Base-by-base conservation (phyloP, 306 rosid genomes). In the Gastrolobium villosum region DNA sequence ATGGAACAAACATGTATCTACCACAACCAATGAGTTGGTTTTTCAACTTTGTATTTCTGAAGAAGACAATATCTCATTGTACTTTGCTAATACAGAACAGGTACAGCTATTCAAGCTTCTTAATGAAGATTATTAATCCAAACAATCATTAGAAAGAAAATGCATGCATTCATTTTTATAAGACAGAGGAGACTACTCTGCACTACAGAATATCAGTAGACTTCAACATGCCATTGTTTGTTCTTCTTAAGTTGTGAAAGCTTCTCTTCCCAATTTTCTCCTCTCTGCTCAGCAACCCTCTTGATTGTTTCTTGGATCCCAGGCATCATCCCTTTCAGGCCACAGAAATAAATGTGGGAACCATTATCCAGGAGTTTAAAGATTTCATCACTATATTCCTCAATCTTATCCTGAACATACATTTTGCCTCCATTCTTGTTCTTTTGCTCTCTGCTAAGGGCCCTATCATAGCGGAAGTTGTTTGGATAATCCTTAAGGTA, bases 181-280 rank as follows among this genome's bases (percentile, higher is more conserved):
- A 53, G 71, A 59, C 4, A 11, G 44, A 41, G 11, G 13, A 26
- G 31, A 54, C 41, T 46, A 30, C 39, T 63, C 63, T 43, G 77
- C 46, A 69, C 41, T 64, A 11, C 48, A 74, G 5, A 28, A 57
- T 41, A 81, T 94, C 88, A 95, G 72, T 95, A 95, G 32, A 95
- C 99, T 80, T 95, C 99, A 56, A 95, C 99, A 73, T 95, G 99
- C 99, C 99, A 95, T 61, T 95, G 99, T 79, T 93, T 95, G 91
- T 90, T 95, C 94, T 93, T 95, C 84, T 95, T 93, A 43, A 95
- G 98, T 5, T 82, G 89, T 10, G 99, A 86, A 57, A 91, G 99
- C 83, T 95, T 95, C 81, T 86, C 90, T 64, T 89, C 99, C 99
- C 99, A 95, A 28, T 40, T 89, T 81, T 95, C 99, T 39, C 98